A percentile compares a stretch with the other conserved stretches of the same genome.
phyloP scores from a whole-genome alignment of 2,329 filamentous ascomycete species.

The Drechslerella stenobrocha region DNA sequence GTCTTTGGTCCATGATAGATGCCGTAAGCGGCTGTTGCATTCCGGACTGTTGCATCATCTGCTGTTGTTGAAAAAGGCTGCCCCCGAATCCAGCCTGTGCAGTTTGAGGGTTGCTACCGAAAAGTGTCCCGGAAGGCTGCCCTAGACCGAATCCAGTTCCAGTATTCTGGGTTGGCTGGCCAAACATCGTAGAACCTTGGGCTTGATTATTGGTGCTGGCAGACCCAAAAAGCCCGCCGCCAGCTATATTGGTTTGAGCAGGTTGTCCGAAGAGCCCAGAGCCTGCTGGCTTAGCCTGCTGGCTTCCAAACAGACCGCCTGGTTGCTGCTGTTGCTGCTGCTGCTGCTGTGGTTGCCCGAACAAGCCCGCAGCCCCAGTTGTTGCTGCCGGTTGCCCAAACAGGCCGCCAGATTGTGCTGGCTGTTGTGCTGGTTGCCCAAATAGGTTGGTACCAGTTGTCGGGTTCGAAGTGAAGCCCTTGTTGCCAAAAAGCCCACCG shows the following conservation, averaged over 20 bases:
- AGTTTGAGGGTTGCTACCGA: conserved; percentile 28
- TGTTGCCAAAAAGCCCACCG: conserved; percentile 60
- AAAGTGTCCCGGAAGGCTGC: conserved; percentile 30
- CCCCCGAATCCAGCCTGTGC: conserved; percentile 49
- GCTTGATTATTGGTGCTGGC: conserved; percentile 52
- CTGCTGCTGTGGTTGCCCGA: conserved; percentile 54
- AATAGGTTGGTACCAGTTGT: conserved; percentile 53
- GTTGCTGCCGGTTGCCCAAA: conserved; percentile 56
- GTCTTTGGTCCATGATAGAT: conserved; percentile 78
- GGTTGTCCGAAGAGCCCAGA: conserved; percentile 57
- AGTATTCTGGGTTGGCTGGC: conserved; percentile 54
- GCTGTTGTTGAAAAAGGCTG: conserved; percentile 61
- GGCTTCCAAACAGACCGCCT: conserved; percentile 59
- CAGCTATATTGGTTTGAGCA: conserved; percentile 56
- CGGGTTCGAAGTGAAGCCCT: conserved; percentile 60
- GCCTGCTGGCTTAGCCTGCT: conserved; percentile 52
- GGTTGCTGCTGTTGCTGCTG: conserved; percentile 55
- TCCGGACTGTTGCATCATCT: conserved; percentile 60
- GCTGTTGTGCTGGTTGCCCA: conserved; percentile 55
- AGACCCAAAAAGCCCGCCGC: conserved; percentile 61
- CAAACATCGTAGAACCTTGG: conserved; percentile 64
- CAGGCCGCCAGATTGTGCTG: conserved; percentile 53
- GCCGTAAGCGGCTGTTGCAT: conserved; percentile 69
- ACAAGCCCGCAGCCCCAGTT: conserved; percentile 45
- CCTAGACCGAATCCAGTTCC: conserved; percentile 26